phyloP scores from a whole-genome alignment of 106 monocot species.

The Dactylorhiza incarnata region DNA sequence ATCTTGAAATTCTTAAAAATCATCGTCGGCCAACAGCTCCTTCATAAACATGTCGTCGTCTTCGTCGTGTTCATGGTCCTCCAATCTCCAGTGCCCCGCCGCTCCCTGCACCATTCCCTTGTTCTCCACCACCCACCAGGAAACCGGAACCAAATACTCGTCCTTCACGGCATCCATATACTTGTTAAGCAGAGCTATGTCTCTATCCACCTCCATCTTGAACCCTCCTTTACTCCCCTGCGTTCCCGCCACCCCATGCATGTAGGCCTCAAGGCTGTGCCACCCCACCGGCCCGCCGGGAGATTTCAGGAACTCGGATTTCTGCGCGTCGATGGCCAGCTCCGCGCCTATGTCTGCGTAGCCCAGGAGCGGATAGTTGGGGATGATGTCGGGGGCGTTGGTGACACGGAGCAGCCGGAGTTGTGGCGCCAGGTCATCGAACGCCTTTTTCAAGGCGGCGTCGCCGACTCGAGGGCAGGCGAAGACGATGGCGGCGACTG shows the following conservation, averaged over 20 bases:
- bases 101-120: conserved; percentile 69
- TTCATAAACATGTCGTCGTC: not conserved
- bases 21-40: not conserved
- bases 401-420: conserved; percentile 45
- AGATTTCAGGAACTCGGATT: conserved; percentile 53
- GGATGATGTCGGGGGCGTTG: conserved; percentile 60
- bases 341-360: conserved; percentile 59
- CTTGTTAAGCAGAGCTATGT: conserved; percentile 84
- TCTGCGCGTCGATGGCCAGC: conserved; percentile 38
- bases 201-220: conserved; percentile 52
- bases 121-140: conserved; percentile 85
- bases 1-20: too few species aligned
- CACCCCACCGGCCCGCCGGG: conserved; percentile 27
- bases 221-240: conserved; percentile 55
- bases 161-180: conserved; percentile 47
- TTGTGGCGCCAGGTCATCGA: conserved; percentile 13
- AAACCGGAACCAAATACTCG: conserved; percentile 45
- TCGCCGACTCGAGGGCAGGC: conserved; percentile 83
- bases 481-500: conserved; percentile 64
- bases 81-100: conserved; percentile 61
- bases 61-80: conserved; percentile 56
- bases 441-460: conserved; percentile 36
- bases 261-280: conserved; percentile 75
- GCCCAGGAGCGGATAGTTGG: conserved; percentile 47
- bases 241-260: conserved; percentile 76